A percentile compares a stretch with the other conserved stretches of the same genome.
Evolutionary conservation across 179 eudicot genomes (phyloP).

Genomic region (Dionaea muscipula): DNA sequence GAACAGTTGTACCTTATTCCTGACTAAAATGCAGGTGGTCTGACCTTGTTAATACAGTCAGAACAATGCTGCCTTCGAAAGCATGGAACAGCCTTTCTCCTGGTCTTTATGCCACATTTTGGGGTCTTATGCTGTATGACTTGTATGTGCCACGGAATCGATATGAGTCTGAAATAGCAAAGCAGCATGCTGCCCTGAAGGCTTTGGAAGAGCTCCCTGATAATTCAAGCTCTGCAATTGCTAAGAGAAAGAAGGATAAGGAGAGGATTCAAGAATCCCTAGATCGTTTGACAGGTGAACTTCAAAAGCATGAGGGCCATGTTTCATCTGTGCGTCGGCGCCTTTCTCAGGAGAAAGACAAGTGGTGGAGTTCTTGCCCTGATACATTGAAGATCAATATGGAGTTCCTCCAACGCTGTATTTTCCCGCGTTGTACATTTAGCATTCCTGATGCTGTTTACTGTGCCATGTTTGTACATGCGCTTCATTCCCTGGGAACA

Average conservation of each 20-base stretch:
- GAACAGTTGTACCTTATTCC: neutral
- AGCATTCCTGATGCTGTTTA: conserved; percentile 98
- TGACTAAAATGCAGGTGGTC: conserved; percentile 61
- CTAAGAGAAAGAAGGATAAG: conserved; percentile 96
- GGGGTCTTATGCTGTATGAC: conserved; percentile 95
- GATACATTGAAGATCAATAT: conserved; percentile 92
- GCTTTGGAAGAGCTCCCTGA: conserved; percentile 94
- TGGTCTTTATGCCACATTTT: conserved; percentile 89
- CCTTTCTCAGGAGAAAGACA: conserved; percentile 86
- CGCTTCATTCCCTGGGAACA: conserved; percentile 92
- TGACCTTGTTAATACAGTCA: conserved; percentile 66
- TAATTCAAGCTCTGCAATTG: conserved; percentile 91
- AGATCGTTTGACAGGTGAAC: conserved; percentile 73
- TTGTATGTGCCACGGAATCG: conserved; percentile 88
- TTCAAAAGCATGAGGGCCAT: conserved; percentile 81
- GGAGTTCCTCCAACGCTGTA: conserved; percentile 98
- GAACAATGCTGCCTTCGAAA: conserved; percentile 79
- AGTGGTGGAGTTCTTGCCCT: conserved; percentile 92
- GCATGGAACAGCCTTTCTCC: conserved; percentile 99
- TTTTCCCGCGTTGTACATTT: conserved; percentile 93
- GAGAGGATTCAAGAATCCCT: conserved; percentile 91
- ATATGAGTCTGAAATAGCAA: conserved; percentile 83
- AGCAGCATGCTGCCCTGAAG: conserved; percentile 79
- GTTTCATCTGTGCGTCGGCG: conserved; percentile 80
- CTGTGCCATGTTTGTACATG: conserved; percentile 92